Conservation (phyloP, 2,329 filamentous ascomycete genomes). For the Pseudogymnoascus verrucosus region DNA sequence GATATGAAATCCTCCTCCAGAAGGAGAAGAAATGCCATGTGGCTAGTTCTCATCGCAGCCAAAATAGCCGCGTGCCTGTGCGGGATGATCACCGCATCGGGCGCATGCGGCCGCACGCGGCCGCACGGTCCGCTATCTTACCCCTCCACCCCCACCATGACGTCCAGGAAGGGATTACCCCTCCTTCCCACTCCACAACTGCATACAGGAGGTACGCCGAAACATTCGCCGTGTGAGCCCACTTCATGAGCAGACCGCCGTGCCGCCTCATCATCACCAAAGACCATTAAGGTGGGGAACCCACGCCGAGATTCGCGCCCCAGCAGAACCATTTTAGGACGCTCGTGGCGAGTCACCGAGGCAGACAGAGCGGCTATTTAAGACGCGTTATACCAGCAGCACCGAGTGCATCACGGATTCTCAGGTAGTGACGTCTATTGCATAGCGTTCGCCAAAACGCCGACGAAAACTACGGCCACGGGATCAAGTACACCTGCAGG, state of each 20-base stretch:
- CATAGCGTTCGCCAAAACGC: too few relatives aligned
- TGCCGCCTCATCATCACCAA: background rate
- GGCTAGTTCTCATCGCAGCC: background rate
- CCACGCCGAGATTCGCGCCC: background rate
- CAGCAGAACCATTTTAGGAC: background rate
- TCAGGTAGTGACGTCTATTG: too few relatives aligned
- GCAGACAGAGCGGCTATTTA: background rate
- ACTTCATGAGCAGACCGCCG: background rate
- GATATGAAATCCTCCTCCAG: background rate
- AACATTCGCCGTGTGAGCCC: background rate
- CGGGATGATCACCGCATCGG: background rate
- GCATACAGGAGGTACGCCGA: background rate
- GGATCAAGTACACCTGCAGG: too few relatives aligned
- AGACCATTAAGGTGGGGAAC: background rate
- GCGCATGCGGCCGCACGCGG: background rate
- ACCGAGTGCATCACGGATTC: too few relatives aligned
- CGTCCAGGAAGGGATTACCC: background rate
- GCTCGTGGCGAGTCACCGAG: background rate
- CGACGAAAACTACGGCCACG: too few relatives aligned
- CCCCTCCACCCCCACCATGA: background rate
- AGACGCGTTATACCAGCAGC: too few relatives aligned
- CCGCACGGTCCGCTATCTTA: background rate
- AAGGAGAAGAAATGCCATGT: background rate
- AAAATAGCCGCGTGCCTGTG: background rate
- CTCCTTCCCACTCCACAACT: background rate